Evolutionary conservation across 176 grass and related monocot genomes (phyloP), one percentile per base, ranked within the genome.

Genomic region (Chloris gayana): DNA sequence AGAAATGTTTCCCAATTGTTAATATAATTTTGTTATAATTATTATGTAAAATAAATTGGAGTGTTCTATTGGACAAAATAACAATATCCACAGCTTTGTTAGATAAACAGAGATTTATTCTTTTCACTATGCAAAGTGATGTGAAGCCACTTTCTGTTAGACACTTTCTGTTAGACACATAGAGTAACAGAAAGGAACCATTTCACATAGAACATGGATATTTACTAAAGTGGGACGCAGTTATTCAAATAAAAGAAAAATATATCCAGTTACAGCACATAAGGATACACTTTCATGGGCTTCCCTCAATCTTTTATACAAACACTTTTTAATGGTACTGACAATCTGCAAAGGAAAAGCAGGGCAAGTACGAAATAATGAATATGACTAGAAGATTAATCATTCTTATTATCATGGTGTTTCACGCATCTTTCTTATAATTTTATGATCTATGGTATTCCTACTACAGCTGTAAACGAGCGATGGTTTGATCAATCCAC

Each of bases 211-310:
- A 35, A 64, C 14, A 44, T 75, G n/a, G 45, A 77, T 26, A n/a
- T 70, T 62, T 21, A 57, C 51, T 56, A 57, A 76, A 64, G 49
- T 35, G 58, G 26, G 45, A 76, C 27, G 59, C 1, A 9, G 24
- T 39, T 31, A 79, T 74, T 42, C 8, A 24, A 79, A 66, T 10
- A 67, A 59, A 88, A 68, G 5, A 34, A 45, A 56, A 83, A 59
- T 38, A 9, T 15, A 50, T 68, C 27, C 72, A 85, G 27, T 73
- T 45, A 42, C 69, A 81, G 15, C 34, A 70, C 3, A 81, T 35
- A 79, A 87, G 91, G 85, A 94, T 98, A 98, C 95, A 81, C 88
- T 98, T 75, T 90, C 87, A 79, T 98, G 92, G 49, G 90, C 95
- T 51, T 80, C 86, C 89, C 95, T 94, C 78, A 98, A 77, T 90